Percentiles rank a stretch among this genome's conserved stretches.
These are phyloP conservation scores for Austropuccinia psidii DNA, from an alignment of 1,284 basidiomycete genomes.

Conservation along the genomic window DNA sequence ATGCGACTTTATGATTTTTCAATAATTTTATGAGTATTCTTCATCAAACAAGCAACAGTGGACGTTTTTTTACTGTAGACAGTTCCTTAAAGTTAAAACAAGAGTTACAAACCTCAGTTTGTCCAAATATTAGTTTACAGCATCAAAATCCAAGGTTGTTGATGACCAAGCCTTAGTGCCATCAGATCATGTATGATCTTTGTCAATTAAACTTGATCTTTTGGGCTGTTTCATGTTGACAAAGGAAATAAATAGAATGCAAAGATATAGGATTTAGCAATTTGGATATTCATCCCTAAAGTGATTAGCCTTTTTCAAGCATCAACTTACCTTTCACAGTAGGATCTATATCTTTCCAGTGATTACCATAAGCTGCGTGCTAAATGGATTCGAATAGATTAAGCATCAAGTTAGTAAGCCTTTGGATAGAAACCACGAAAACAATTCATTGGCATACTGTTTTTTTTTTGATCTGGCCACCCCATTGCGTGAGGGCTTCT, in stretches of 20 bases:
- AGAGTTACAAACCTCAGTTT: too few species aligned
- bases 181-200: too few species aligned
- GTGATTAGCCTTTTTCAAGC: neutral
- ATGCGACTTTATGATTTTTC: too few species aligned
- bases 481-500: conserved; percentile 28
- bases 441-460: neutral
- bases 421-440: neutral
- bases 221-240: conserved; percentile 3
- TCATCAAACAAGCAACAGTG: too few species aligned
- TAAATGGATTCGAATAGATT: neutral
- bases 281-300: neutral
- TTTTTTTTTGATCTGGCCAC: conserved; percentile 36
- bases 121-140: too few species aligned
- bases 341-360: conserved; percentile 50
- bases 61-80: too few species aligned
- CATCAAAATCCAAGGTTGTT: too few species aligned
- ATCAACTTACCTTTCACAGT: conserved; percentile 54
- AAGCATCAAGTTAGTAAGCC: neutral
- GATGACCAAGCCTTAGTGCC: too few species aligned
- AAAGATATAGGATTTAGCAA: neutral
- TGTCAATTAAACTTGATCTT: conserved; percentile 32
- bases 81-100: too few species aligned
- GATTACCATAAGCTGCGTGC: conserved; percentile 45
- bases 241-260: neutral
- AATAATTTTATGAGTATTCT: too few species aligned